phyloP scores from a whole-genome alignment of 1,284 basidiomycete species.

The Microbotryum silenes-acaulis region DNA sequence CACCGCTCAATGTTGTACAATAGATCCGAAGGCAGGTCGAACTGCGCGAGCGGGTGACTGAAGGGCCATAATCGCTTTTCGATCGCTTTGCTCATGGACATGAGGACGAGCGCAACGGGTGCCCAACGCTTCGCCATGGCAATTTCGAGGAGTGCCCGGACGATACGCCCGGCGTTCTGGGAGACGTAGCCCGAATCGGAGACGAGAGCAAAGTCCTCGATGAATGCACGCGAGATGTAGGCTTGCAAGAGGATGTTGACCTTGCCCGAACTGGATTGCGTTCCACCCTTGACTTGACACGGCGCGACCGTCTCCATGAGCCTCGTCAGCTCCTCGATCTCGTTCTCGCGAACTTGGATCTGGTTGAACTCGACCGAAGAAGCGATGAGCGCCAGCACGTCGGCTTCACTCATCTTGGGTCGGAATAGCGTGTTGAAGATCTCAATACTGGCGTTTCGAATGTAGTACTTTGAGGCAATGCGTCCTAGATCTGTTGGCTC shows the following conservation, averaged over 20 bases:
- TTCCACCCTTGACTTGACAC: conserved; percentile 73
- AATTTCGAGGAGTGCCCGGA: conserved; percentile 88
- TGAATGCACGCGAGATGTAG: conserved; percentile 67
- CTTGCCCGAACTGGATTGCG: conserved; percentile 74
- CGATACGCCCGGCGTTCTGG: conserved; percentile 84
- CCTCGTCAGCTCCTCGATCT: conserved; percentile 71
- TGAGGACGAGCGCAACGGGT: conserved; percentile 65
- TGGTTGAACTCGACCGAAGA: conserved; percentile 96
- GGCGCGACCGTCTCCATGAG: conserved; percentile 61
- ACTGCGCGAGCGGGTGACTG: conserved; percentile 82
- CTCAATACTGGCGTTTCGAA: conserved; percentile 77
- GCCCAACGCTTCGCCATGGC: conserved; percentile 89
- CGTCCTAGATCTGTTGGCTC: conserved; percentile 78
- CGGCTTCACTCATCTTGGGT: conserved; percentile 85
- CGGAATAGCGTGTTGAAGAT: conserved; percentile 79
- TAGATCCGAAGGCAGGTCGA: conserved; percentile 64
- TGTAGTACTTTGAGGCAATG: conserved; percentile 95
- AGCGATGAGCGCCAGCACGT: conserved; percentile 77
- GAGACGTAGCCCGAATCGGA: conserved; percentile 85
- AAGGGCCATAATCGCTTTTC: conserved; percentile 84
- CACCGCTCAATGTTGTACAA: conserved; percentile 71
- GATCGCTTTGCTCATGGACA: conserved; percentile 75
- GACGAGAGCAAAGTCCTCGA: conserved; percentile 94
- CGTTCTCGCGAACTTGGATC: conserved; percentile 85
- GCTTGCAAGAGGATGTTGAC: conserved; percentile 93